Percentiles rank a stretch among this genome's conserved stretches.
These are phyloP conservation scores for Spinacia oleracea DNA, from an alignment of 179 eudicot species.

Conservation along the genomic window DNA sequence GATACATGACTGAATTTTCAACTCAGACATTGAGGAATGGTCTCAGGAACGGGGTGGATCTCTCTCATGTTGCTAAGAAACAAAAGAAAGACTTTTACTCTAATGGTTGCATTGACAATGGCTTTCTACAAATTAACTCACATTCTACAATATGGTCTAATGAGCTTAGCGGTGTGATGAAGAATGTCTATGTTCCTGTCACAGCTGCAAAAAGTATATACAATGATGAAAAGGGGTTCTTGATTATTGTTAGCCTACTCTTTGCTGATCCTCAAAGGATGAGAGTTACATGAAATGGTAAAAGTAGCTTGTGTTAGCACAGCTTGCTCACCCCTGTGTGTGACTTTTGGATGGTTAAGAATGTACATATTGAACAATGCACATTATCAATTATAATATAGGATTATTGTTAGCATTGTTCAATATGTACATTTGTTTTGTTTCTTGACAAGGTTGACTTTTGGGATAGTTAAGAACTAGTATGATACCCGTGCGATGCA, in stretches of 20 bases:
- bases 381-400: too few relatives aligned
- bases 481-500: too few relatives aligned
- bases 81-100: conserved; percentile 42
- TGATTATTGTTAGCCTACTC: conserved; percentile 73
- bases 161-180: conserved; percentile 74
- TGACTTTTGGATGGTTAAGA: too few relatives aligned
- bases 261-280: conserved; percentile 67
- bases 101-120: conserved; percentile 43
- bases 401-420: too few relatives aligned
- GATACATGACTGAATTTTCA: conserved; percentile 47
- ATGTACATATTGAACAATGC: too few relatives aligned
- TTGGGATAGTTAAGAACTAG: too few relatives aligned
- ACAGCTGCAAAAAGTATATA: conserved; percentile 78
- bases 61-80: conserved; percentile 48
- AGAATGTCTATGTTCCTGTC: conserved; percentile 66
- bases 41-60: conserved; percentile 44
- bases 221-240: conserved; percentile 68
- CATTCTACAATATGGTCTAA: conserved; percentile 51
- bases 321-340: conserved; percentile 52
- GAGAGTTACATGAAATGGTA: conserved; percentile 74
- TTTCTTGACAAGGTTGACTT: too few relatives aligned
- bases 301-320: conserved; percentile 75
- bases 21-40: conserved; percentile 35
- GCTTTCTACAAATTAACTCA: conserved; percentile 37
- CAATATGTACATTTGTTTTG: too few relatives aligned